These are phyloP conservation scores for Chaetomium sp. DNA, from an alignment of 2,329 filamentous ascomycete genomes.

Conservation along the genomic window DNA sequence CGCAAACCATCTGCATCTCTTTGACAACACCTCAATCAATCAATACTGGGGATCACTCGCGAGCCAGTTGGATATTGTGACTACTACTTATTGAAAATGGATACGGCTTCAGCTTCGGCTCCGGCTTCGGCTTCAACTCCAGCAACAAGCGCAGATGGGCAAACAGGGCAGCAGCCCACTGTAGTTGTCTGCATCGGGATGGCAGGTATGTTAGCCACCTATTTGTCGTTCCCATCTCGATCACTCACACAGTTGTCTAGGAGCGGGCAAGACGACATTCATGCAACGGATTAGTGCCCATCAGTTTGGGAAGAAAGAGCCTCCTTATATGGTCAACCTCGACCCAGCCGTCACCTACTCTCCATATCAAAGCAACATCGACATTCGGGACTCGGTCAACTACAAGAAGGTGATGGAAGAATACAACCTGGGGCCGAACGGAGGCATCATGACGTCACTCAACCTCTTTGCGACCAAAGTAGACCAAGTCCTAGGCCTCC, in stretches of 20 bases:
- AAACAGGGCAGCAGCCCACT: slow-evolving; percentile 60
- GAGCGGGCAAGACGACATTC: slow-evolving; percentile 98
- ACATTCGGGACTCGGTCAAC: slow-evolving; percentile 98
- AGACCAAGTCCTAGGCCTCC: slow-evolving; percentile 84
- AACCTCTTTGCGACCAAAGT: slow-evolving; percentile 98
- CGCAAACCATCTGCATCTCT: not conserved
- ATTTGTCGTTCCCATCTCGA: not conserved
- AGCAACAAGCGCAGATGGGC: slow-evolving; percentile 55
- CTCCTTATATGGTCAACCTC: slow-evolving; percentile 95
- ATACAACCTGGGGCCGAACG: slow-evolving; percentile 96
- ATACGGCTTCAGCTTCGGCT: slow-evolving; percentile 19
- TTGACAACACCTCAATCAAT: slow-evolving; percentile 6
- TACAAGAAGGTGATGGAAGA: slow-evolving; percentile 99
- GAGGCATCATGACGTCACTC: slow-evolving; percentile 90
- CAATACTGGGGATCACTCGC: not conserved
- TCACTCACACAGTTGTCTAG: slow-evolving; percentile 43
- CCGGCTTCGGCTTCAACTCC: slow-evolving; percentile 24
- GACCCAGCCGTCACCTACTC: slow-evolving; percentile 92
- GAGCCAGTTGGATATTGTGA: not conserved
- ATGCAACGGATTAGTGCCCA: slow-evolving; percentile 98
- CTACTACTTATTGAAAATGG: not conserved
- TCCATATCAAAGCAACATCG: slow-evolving; percentile 96
- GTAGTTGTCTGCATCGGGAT: slow-evolving; percentile 95
- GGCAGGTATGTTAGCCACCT: slow-evolving; percentile 66
- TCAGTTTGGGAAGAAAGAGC: slow-evolving; percentile 75